phyloP scores from a whole-genome alignment of 2,329 filamentous ascomycete genomes.

The Colletotrichum sp. region DNA sequence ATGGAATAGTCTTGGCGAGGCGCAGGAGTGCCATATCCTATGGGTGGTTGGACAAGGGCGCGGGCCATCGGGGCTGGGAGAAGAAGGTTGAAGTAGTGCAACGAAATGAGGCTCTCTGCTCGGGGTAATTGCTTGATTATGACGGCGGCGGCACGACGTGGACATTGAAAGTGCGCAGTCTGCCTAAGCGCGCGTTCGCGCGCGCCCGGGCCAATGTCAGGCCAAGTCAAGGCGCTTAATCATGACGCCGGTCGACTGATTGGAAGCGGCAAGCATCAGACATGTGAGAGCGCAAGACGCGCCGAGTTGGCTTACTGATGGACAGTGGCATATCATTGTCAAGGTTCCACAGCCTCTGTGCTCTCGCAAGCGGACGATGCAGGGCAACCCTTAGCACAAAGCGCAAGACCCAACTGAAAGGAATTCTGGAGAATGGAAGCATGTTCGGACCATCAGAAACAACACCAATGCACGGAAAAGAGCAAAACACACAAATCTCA shows the following conservation, averaged over 20 bases:
- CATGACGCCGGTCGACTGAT: neutral
- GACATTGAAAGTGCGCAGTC: neutral
- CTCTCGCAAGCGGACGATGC: neutral
- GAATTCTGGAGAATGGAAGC: neutral
- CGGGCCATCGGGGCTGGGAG: neutral
- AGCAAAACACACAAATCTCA: neutral
- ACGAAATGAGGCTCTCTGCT: neutral
- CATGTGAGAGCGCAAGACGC: neutral
- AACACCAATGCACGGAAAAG: neutral
- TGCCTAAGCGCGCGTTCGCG: neutral
- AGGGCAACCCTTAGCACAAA: neutral
- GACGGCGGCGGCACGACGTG: neutral
- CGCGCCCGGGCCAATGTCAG: neutral
- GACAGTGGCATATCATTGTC: neutral
- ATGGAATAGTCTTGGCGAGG: neutral
- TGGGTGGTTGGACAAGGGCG: neutral
- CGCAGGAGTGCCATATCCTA: neutral
- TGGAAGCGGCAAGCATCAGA: neutral
- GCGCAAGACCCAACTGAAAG: neutral
- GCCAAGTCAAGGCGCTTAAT: neutral
- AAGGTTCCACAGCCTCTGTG: neutral
- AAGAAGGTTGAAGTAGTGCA: neutral
- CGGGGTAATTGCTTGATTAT: neutral
- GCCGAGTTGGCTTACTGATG: neutral
- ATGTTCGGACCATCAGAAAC: constrained; percentile 8